Evolutionary conservation across 1,139 yeast species (phyloP), one percentile per base, ranked within the genome.

Genomic region (Candida sp.): DNA sequence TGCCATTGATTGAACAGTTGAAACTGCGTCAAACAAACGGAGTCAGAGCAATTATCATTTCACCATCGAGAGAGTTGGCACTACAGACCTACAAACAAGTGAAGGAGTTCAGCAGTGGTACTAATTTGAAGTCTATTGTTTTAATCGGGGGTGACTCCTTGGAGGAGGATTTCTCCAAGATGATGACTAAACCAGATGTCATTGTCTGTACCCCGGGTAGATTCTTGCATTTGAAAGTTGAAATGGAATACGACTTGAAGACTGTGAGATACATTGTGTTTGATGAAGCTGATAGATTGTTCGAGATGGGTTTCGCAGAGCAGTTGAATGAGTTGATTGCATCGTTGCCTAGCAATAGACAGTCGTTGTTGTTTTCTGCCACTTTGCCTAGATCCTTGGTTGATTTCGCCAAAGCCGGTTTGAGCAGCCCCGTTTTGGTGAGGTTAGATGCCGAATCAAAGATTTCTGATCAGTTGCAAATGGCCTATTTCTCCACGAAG

Each of bases 141-240:
- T 73, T 96, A 38, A 94, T 96, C 51, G 99, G 99, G 74, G 99
- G 99, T 73, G 99, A 94, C 65, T 89, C 97, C 6, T 77, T 96
- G 61, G 99, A 96, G 64, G 98, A 94, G 51, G 99, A 96, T 72
- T 96, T 96, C 66, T 80, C 90, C 22, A 84, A 90, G 65, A 91
- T 96, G 96, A 87, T 92, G 90, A 73, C 86, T 49, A 92, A 92
- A 64, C 99, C 99, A 0, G 99, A 96, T 74, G 87, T 94, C 35
- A 81, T 96, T 41, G 88, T 96, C 57, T 99, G 99, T 32, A 96
- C 99, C 0, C 99, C 99, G 0, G 99, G 99, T 69, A 82, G 99
- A 69, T 94, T 96, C 63, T 72, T 94, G 70, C 99, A 96, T 80
- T 81, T 96, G 65, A 91, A 93, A 67, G 94, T 93, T 37, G 99